A percentile compares a stretch with the other conserved stretches of the same genome.
Evolutionary conservation across 306 rosid species (phyloP).

Genomic region (Cucumis melo): DNA sequence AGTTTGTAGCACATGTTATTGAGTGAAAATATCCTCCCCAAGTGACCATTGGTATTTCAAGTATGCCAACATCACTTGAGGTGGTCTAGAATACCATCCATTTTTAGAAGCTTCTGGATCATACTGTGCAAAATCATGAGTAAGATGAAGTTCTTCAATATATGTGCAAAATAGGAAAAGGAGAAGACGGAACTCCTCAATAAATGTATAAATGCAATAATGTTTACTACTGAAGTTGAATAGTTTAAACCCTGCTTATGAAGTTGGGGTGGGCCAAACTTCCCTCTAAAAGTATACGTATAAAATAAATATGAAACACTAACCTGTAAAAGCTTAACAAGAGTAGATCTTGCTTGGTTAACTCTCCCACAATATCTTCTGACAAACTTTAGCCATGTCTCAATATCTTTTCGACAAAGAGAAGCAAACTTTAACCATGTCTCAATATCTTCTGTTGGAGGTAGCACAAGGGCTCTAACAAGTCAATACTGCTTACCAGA

Average conservation of each 20-base stretch:
- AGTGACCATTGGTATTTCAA: slow-evolving; percentile 88
- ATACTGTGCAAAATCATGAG: slow-evolving; percentile 30
- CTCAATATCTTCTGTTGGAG: slow-evolving; percentile 83
- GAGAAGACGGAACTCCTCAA: too few relatives aligned
- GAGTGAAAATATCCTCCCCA: slow-evolving; percentile 99
- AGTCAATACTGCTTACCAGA: slow-evolving; percentile 71
- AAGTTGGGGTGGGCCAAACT: too few relatives aligned
- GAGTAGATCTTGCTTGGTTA: slow-evolving; percentile 85
- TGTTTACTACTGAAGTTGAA: too few relatives aligned
- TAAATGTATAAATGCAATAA: too few relatives aligned
- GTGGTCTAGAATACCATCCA: slow-evolving; percentile 66
- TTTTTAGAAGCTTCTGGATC: slow-evolving; percentile 85
- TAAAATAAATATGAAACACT: slow-evolving; percentile 12
- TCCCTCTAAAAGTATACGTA: background rate
- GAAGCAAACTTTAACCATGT: slow-evolving; percentile 94
- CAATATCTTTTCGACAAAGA: slow-evolving; percentile 78
- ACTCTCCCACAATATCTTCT: slow-evolving; percentile 62
- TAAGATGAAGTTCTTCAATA: too few relatives aligned
- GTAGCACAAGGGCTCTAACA: slow-evolving; percentile 89
- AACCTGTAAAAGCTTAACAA: slow-evolving; percentile 90
- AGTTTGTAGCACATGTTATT: slow-evolving; percentile 90
- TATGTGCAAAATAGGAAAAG: too few relatives aligned
- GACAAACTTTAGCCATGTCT: too few relatives aligned
- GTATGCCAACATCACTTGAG: slow-evolving; percentile 91
- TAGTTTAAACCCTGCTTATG: too few relatives aligned